Evolutionary conservation across 176 grass and related monocot genomes (phyloP).

Genomic region (Chloris gayana): DNA sequence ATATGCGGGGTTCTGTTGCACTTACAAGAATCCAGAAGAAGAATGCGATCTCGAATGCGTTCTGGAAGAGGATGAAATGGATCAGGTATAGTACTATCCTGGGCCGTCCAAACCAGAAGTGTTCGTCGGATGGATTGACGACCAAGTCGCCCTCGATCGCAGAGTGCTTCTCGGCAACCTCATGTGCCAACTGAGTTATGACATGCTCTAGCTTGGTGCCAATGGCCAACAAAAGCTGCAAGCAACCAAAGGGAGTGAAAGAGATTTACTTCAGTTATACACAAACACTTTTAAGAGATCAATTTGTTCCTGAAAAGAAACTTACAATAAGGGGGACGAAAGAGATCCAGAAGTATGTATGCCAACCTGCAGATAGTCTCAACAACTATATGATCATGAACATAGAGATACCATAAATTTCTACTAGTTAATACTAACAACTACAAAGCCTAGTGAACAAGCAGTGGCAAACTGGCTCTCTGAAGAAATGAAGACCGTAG

Average conservation of each 20-base stretch:
- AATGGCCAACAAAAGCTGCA: constrained; percentile 76
- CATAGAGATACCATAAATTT: background rate
- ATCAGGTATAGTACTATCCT: constrained; percentile 73
- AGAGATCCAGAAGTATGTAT: constrained; percentile 96
- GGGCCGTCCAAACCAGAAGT: constrained; percentile 81
- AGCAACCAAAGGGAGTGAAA: background rate
- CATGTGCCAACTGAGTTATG: constrained; percentile 73
- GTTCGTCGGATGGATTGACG: constrained; percentile 77
- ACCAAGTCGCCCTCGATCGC: constrained; percentile 79
- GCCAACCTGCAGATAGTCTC: constrained; percentile 75
- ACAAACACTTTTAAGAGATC: constrained; percentile 58
- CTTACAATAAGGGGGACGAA: constrained; percentile 85
- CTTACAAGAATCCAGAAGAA: constrained; percentile 99
- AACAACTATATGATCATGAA: constrained; percentile 20
- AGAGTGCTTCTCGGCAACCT: constrained; percentile 85
- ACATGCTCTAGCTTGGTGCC: constrained; percentile 94
- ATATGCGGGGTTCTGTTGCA: background rate
- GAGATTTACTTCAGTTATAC: background rate
- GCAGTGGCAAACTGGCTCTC: background rate
- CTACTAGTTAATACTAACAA: background rate
- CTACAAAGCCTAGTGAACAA: constrained; percentile 1
- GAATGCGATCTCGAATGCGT: constrained; percentile 89
- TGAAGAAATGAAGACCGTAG: background rate
- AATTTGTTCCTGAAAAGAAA: constrained; percentile 8
- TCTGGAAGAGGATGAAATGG: constrained; percentile 97